Base-by-base conservation (phyloP, 2,329 filamentous ascomycete species). In the Sporothrix euskadiensis region DNA sequence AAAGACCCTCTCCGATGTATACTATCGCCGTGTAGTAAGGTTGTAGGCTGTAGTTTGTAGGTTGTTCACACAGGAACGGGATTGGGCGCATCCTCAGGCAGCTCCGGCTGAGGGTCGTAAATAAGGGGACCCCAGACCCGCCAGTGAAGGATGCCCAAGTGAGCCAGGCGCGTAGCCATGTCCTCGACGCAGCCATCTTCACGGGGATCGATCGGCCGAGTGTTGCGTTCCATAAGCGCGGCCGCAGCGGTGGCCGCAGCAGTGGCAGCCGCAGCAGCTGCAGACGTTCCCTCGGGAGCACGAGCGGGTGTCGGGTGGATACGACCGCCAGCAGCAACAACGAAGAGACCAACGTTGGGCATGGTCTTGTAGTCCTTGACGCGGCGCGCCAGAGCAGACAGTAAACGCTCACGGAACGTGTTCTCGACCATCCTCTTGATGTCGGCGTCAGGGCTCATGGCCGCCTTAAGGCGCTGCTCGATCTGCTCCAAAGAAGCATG, bases 91-190 rank as follows among this genome's bases (percentile, higher is more conserved):
- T 75, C 63, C 1, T 26, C 41, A 26, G 59, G 35, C 9, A 54
- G 32, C 30, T 69, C 59, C 3, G 71, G 59, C n/a, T 19, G 26
- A 5, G 74, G 74, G 8, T 75, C 76, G 79, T 97, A 97, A 14
- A 92, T 89, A 71, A 97, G 84, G 1, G 89, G 88, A 1, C 88
- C 88, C 94, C 94, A 98, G 3, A 97, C 91, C 68, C 93, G 88
- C 94, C 94, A 98, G 81, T 98, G 94, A 32, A 98, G 83, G 6
- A 96, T 86, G 16, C 92, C 90, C 61, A 98, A 89, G 79, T 98
- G 95, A 6, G 93, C 91, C 69, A 97, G 86, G 63, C 93, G 89
- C 61, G 90, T 91, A 0, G 93, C 89, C 80, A 97, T 88, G 74
- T 94, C 90, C 59, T 87, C 85, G 52, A 92, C 78, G 47, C 86